Base-by-base conservation (phyloP, 768 basidiomycete genomes). In the Suillus hirtellus region DNA sequence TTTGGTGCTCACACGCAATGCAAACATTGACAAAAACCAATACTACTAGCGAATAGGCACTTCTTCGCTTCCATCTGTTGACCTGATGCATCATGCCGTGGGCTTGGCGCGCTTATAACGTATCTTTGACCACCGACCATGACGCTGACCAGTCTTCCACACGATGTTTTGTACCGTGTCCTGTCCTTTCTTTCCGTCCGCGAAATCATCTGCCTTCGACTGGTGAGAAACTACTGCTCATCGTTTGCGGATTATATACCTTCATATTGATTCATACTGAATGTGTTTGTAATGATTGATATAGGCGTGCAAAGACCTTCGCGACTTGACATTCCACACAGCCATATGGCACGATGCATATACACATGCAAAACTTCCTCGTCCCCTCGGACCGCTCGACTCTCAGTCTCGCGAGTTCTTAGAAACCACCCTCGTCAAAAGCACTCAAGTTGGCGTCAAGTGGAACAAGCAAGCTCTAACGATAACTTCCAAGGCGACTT, bases 171-270 rank as follows among this genome's bases (percentile, higher is more conserved):
- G 21, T 56, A 40, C 15, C 55, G 55, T 40, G 24, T 56, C 21
- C 15, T 56, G 2, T 27, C 24, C 38, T 56, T 56, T 56, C 55
- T 56, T 15, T 40, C 55, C 19, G 55, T 56, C 24, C 55, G 55
- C 38, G 55, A 56, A 40, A 56, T 56, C 15, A 56, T 56, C 37
- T 56, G 55, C 55, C 55, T 56, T 56, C 55, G 55, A 40, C 17
- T 56, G 37, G 55, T 56, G 24, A 56, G 55, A 27, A 40, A 27
- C 19, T 5, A 2, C 19, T 27, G 52, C 11, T 56, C 8, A 11
- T 56, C 5, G 5, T 19, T 17, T 56, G 21, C 15, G 17, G 24
- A 40, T 27, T 9, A 15, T 9, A 15, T 38, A 37, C 24, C 4
- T 56, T 24, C 15, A 40, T 40, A 9, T 24, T 38, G 37, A 56